A percentile compares a stretch with the other conserved stretches of the same genome.
phyloP scores from a whole-genome alignment of 176 grass and related monocot genomes.

The Themeda triandra region DNA sequence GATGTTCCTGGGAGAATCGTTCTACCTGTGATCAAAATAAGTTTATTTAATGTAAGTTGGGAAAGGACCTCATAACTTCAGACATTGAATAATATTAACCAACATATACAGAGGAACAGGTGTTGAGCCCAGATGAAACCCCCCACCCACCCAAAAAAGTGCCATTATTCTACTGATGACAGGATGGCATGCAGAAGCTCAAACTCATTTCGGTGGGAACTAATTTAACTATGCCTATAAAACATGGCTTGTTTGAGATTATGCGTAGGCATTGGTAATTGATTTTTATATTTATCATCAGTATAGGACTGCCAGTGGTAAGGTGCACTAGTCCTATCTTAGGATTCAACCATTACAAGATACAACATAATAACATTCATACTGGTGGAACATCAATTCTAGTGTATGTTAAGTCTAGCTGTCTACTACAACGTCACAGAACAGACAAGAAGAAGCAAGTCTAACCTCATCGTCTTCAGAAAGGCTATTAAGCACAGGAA shows the following conservation, averaged over 20 bases:
- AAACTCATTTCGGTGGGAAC: neutral
- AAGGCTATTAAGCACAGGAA: slow-evolving; percentile 89
- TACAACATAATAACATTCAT: slow-evolving; percentile 4
- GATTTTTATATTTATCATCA: neutral
- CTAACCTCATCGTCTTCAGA: slow-evolving; percentile 83
- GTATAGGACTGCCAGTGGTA: slow-evolving; percentile 7
- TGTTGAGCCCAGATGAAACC: neutral
- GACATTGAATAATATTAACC: neutral
- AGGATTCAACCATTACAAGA: neutral
- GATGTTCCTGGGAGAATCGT: slow-evolving; percentile 72
- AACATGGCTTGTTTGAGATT: neutral
- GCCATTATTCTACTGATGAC: neutral
- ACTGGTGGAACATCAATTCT: neutral
- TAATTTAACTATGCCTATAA: neutral
- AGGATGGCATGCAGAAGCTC: neutral
- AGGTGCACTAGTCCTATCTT: slow-evolving; percentile 1
- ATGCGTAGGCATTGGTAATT: neutral
- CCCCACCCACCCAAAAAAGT: neutral
- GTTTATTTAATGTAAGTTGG: too few species aligned
- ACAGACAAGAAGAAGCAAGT: slow-evolving; percentile 14
- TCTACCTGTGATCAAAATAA: slow-evolving; percentile 50
- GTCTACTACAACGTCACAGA: neutral
- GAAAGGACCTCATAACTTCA: neutral
- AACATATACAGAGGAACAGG: neutral
- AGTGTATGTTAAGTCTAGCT: neutral